A percentile compares a stretch with the other conserved stretches of the same genome.
phyloP scores from a whole-genome alignment of 257 asterid genomes.

The Cynanchum wilfordii region DNA sequence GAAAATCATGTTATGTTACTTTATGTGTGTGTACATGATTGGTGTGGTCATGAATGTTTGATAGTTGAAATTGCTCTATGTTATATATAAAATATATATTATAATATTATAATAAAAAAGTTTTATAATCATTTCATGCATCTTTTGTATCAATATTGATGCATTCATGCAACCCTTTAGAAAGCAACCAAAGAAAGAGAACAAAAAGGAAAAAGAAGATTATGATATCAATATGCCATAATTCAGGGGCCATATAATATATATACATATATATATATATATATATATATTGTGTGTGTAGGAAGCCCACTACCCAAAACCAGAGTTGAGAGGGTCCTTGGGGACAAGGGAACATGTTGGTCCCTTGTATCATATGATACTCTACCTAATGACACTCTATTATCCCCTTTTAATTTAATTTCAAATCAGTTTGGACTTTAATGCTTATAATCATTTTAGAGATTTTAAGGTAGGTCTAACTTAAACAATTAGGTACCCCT shows the following conservation, averaged over 20 bases:
- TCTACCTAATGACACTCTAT: not conserved
- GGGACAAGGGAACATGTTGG: constrained; percentile 39
- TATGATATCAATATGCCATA: constrained; percentile 21
- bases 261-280: too few species aligned
- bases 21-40: constrained; percentile 2
- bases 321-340: constrained; percentile 29
- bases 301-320: constrained; percentile 17
- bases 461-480: not conserved
- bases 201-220: constrained; percentile 26
- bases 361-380: constrained; percentile 31
- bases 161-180: constrained; percentile 21
- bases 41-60: constrained; percentile 10
- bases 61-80: constrained; percentile 12
- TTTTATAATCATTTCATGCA: not conserved
- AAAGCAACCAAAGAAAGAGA: constrained; percentile 35
- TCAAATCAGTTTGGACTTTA: not conserved
- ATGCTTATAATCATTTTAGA: not conserved
- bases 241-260: constrained; percentile 26
- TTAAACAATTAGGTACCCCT: too few species aligned
- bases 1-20: not conserved
- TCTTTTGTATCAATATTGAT: constrained; percentile 1
- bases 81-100: not conserved
- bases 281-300: not conserved
- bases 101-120: not conserved
- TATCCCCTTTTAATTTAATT: not conserved